Evolutionary conservation across 23 red algal species (phyloP), one percentile per base, ranked within the genome.

Genomic region (Pyropia haitanensis): DNA sequence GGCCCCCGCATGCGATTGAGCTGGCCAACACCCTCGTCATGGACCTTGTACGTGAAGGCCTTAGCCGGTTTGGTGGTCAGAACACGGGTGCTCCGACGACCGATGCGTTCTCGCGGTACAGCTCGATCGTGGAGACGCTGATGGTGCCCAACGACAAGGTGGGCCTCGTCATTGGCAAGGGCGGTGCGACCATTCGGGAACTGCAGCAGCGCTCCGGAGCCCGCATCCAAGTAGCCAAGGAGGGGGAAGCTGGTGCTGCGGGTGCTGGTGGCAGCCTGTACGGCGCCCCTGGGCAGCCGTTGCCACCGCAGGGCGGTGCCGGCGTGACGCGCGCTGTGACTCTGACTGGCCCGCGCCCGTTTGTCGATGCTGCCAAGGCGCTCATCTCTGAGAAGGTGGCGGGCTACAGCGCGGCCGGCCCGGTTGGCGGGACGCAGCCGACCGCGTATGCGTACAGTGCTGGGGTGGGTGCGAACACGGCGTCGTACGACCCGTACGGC

Each of bases 111-210:
- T 18, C 28, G 22, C n/a, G 17, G 61, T 65, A 87, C 27, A 25
- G 63, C 17, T 39, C 70, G 6, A 31, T 90, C 46, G 53, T 67
- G 29, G 86, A 80, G 48, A 71, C 56, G 26, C 25, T 90, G 57
- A 49, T 58, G 31, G 73, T 95, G 31, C 90, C 90, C 15, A 95
- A 87, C 56, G 90, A 95, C 27, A 95, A 95, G 60, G 90, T 95
- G 23, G 90, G 90, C 26, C 72, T 87, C 44, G 76, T 95, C 54
- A 95, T 95, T 51, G 90, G 90, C 17, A 79, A 75, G 25, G 70
- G 78, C n/a, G 90, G 90, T 18, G 72, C 70, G 0, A 82, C 90
- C 46, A 95, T 95, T 69, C 90, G 90, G 30, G 90, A 95, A 14
- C 56, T 95, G 49, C 90, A 95, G 58, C 72, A 80, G 53, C 71